Base-by-base conservation (phyloP, 345 rosid genomes). In the Stellera chamaejasme region DNA sequence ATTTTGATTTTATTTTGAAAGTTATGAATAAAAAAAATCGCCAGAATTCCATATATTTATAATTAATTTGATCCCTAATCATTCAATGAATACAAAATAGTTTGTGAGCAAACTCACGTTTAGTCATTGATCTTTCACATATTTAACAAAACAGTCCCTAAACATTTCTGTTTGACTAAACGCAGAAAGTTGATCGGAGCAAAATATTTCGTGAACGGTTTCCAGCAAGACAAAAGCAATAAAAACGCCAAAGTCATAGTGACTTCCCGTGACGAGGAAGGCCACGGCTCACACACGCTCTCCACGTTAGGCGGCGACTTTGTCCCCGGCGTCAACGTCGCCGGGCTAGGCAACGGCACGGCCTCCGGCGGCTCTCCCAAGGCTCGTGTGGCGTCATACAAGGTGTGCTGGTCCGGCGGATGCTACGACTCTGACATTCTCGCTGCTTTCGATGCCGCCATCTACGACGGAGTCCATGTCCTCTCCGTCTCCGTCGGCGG, bases 121-220 rank as follows among this genome's bases (percentile, higher is more conserved):
- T 19, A 19, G 23, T 19, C 23, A 0, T 19, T 19, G 23, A 19
- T 0, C 23, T 19, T 19, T 19, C 23, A 19, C 0, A 19, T 19
- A 19, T 1, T 19, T 19, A 1, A 19, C 45, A 43, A 2, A 43
- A 43, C 2, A 2, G 10, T 43, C 45, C 13, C 45, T 43, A 12
- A 8, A 43, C 1, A 1, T 15, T 8, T 36, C 41, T 60, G 7
- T 19, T 10, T 16, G 44, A 5, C 7, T 25, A 32, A 10, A 52
- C 28, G 61, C 65, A 80, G 88, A 72, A 85, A 85, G 74, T 75
- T 85, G 27, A 80, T 85, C 11, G 93, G 88, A 48, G 80, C 88
- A 19, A 73, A 74, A 49, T 82, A 53, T 71, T 82, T 64, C 72
- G 63, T 66, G 65, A 68, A 61, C 51, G 93, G 77, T 3, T 82